phyloP scores from a whole-genome alignment of 2,329 filamentous ascomycete species.

The Fusarium nanum region DNA sequence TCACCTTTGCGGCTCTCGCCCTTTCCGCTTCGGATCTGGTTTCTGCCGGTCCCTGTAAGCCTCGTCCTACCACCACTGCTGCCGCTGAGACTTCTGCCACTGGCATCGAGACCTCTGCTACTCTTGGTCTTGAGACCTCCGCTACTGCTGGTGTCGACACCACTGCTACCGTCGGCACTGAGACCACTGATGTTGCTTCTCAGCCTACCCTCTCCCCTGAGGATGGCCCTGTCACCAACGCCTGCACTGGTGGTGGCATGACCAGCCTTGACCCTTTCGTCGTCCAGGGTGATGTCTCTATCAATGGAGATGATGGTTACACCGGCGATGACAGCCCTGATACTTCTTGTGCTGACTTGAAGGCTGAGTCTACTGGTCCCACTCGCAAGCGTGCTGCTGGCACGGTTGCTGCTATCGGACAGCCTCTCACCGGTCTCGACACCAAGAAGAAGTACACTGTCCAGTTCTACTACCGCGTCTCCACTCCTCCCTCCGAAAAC shows the following conservation, averaged over 20 bases:
- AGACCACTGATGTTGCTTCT: background rate
- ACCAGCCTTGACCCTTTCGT: background rate
- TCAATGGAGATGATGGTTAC: background rate
- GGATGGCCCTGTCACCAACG: constrained; percentile 12
- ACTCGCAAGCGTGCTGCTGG: constrained; percentile 6
- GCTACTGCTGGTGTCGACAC: background rate
- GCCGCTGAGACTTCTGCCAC: background rate
- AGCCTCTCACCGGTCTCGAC: constrained; percentile 16
- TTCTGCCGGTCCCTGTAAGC: constrained; percentile 26
- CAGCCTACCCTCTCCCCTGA: background rate
- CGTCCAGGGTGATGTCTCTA: background rate
- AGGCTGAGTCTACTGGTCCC: background rate
- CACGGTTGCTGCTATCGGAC: constrained; percentile 1
- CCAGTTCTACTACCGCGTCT: constrained; percentile 35
- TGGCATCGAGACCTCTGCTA: background rate
- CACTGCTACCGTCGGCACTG: background rate
- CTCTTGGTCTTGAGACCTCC: background rate
- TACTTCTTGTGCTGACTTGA: background rate
- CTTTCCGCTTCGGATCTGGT: constrained; percentile 24
- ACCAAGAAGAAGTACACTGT: constrained; percentile 27
- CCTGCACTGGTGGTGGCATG: constrained; percentile 11
- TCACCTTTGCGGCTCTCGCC: constrained; percentile 30
- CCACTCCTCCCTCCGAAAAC: background rate
- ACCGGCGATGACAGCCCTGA: constrained; percentile 12
- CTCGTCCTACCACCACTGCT: background rate